Evolutionary conservation across 495 filamentous ascomycete genomes (phyloP).

Genomic region (Aspergillus indologenus): DNA sequence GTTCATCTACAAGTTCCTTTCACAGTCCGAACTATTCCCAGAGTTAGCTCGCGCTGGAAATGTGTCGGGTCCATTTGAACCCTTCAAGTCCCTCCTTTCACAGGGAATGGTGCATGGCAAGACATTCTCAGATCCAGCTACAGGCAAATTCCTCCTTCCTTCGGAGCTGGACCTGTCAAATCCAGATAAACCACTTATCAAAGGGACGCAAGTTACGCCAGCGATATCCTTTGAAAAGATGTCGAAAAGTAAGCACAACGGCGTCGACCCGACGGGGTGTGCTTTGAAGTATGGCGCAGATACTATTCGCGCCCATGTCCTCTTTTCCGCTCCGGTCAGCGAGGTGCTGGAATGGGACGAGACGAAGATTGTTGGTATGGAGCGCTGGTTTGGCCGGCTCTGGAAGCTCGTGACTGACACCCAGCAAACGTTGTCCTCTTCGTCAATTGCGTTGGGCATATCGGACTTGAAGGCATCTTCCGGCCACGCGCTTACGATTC

Average conservation of each 20-base stretch:
- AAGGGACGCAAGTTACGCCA: conserved; percentile 53
- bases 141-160: conserved; percentile 72
- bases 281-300: conserved; percentile 76
- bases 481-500: conserved; percentile 25
- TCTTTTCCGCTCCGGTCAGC: conserved; percentile 80
- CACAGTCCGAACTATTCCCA: conserved; percentile 55
- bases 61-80: conserved; percentile 49
- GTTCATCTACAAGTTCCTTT: conserved; percentile 85
- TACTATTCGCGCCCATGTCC: conserved; percentile 77
- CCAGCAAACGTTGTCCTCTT: conserved; percentile 23
- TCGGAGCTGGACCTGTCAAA: conserved; percentile 67
- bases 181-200: conserved; percentile 55
- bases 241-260: conserved; percentile 95
- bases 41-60: conserved; percentile 31
- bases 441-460: conserved; percentile 22
- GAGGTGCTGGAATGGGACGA: conserved; percentile 89
- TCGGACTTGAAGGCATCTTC: conserved; percentile 18
- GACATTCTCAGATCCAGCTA: conserved; percentile 72
- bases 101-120: conserved; percentile 93
- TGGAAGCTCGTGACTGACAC: conserved; percentile 53
- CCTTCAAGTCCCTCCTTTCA: conserved; percentile 75
- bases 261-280: conserved; percentile 74
- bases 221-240: conserved; percentile 80
- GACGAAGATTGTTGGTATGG: conserved; percentile 73
- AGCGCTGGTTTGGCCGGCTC: conserved; percentile 71